Evolutionary conservation across 225 moss, liverwort and hornwort genomes (phyloP).

Genomic region (Thuidium tamariscinum): DNA sequence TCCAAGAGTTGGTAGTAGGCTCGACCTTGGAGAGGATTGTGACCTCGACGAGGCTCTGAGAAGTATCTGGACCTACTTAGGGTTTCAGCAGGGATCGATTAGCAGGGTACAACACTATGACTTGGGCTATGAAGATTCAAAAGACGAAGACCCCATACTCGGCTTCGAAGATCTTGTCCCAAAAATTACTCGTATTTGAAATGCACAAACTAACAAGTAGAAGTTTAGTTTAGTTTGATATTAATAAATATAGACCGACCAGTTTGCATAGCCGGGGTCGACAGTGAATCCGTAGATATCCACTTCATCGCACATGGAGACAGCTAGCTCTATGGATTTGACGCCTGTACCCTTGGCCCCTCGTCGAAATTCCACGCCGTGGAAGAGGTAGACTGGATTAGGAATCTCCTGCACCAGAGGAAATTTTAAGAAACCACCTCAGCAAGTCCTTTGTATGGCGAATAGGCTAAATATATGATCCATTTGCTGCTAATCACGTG

Average conservation of each 20-base stretch:
- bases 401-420: constrained; percentile 19
- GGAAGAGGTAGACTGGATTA: constrained; percentile 51
- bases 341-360: constrained; percentile 53
- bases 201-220: not conserved
- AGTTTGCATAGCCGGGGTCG: constrained; percentile 34
- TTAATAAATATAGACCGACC: not conserved
- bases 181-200: not conserved
- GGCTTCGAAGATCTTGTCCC: not conserved
- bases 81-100: not conserved
- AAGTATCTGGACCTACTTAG: constrained; percentile 40
- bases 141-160: not conserved
- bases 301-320: constrained; percentile 48
- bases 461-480: not conserved
- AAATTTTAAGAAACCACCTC: not conserved
- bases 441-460: not conserved
- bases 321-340: constrained; percentile 40
- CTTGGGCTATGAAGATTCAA: not conserved
- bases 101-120: not conserved
- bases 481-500: not conserved
- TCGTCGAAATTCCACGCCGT: constrained; percentile 43
- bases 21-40: constrained; percentile 51
- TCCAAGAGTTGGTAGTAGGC: constrained; percentile 52
- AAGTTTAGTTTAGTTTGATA: not conserved
- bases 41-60: constrained; percentile 28
- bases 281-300: constrained; percentile 53